Evolutionary conservation across 768 basidiomycete species (phyloP).

Genomic region (Saitozyma sp.): DNA sequence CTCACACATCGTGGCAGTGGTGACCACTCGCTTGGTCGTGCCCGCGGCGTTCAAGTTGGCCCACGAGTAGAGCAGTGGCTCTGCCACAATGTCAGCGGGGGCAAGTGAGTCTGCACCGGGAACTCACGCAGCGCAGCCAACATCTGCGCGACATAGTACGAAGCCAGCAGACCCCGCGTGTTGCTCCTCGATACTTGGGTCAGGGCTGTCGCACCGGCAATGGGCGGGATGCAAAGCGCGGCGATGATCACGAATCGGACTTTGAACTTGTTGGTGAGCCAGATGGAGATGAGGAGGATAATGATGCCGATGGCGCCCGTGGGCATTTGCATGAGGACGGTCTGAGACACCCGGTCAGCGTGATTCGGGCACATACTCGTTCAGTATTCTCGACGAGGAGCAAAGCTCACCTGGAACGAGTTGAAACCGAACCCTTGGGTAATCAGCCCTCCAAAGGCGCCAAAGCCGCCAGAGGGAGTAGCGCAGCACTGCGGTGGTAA

Average conservation of each 20-base stretch:
- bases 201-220: conserved; percentile 39
- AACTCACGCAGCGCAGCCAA: conserved; percentile 18
- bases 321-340: conserved; percentile 44
- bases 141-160: conserved; percentile 17
- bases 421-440: conserved; percentile 34
- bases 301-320: conserved; percentile 39
- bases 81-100: background rate
- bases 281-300: conserved; percentile 28
- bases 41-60: conserved; percentile 39
- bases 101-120: background rate
- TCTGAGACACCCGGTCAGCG: conserved; percentile 12
- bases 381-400: conserved; percentile 26
- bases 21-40: conserved; percentile 28
- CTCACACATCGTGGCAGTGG: conserved; percentile 21
- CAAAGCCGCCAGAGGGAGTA: conserved; percentile 36
- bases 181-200: conserved; percentile 26
- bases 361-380: conserved; percentile 18
- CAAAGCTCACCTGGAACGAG: conserved; percentile 29
- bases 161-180: conserved; percentile 15
- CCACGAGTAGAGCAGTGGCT: conserved; percentile 34
- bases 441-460: conserved; percentile 41
- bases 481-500: conserved; percentile 16
- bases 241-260: conserved; percentile 31
- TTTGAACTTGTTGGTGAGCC: conserved; percentile 41
- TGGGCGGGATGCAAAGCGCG: conserved; percentile 20